These are phyloP conservation scores for Cornus controversa DNA, from an alignment of 148 eudicot species.

Conservation along the genomic window DNA sequence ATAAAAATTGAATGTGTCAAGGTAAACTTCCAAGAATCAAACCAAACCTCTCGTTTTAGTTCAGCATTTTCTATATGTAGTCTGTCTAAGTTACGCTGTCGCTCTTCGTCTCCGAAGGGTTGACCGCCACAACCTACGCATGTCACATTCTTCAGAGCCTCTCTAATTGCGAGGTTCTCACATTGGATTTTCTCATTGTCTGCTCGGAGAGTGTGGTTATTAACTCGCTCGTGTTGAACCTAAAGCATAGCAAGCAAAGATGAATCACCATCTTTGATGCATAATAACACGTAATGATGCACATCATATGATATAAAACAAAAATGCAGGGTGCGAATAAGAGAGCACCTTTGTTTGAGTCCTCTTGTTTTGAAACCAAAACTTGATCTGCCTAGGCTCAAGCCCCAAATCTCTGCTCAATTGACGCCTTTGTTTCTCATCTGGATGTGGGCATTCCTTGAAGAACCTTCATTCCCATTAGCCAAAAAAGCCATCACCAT, in stretches of 20 bases:
- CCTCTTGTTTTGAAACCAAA: slow-evolving; percentile 67
- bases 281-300: background rate
- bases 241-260: background rate
- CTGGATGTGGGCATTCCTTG: slow-evolving; percentile 39
- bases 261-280: background rate
- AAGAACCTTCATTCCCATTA: slow-evolving; percentile 30
- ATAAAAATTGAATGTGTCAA: background rate
- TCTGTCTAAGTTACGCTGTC: background rate
- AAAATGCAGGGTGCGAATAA: background rate
- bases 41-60: slow-evolving; percentile 14
- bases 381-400: slow-evolving; percentile 41
- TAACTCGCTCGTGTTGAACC: slow-evolving; percentile 14
- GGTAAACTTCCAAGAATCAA: background rate
- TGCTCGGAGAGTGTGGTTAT: background rate
- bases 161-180: slow-evolving; percentile 5
- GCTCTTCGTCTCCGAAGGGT: slow-evolving; percentile 4
- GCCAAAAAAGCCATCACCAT: background rate
- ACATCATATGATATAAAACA: background rate
- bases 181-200: slow-evolving; percentile 15
- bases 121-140: slow-evolving; percentile 12
- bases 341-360: slow-evolving; percentile 49
- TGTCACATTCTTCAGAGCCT: slow-evolving; percentile 10
- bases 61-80: slow-evolving; percentile 10
- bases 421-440: slow-evolving; percentile 37
- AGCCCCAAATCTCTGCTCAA: slow-evolving; percentile 43